Evolutionary conservation across 2,329 filamentous ascomycete species (phyloP).

Genomic region (Meredithiella fracta): DNA sequence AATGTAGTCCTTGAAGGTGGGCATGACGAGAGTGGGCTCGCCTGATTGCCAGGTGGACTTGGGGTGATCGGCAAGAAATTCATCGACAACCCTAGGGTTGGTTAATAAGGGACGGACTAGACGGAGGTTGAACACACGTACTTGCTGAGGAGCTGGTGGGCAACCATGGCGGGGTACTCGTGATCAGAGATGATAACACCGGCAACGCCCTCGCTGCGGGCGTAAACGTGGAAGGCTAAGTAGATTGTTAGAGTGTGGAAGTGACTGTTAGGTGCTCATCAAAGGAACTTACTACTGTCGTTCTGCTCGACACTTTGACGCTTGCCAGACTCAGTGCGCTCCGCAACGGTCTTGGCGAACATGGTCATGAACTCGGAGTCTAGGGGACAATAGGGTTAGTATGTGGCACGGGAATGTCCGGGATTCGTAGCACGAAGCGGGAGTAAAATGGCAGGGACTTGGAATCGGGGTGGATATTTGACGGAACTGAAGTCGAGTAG

Average conservation of each 20-base stretch:
- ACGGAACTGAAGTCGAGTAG: too few species aligned
- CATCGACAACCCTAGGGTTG: constrained; percentile 47
- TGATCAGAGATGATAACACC: constrained; percentile 64
- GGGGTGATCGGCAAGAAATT: constrained; percentile 66
- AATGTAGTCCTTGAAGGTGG: constrained; percentile 62
- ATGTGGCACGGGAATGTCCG: neutral
- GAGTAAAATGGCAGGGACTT: neutral
- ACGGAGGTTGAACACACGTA: constrained; percentile 7
- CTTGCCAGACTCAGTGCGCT: constrained; percentile 65
- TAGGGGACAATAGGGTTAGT: constrained; percentile 4
- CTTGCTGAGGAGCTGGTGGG: constrained; percentile 75
- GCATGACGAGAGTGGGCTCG: constrained; percentile 41
- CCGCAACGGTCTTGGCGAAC: constrained; percentile 74
- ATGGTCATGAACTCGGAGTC: constrained; percentile 59
- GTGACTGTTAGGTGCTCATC: neutral
- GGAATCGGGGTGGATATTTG: neutral
- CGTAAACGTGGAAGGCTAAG: constrained; percentile 65
- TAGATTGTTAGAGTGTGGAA: constrained; percentile 23
- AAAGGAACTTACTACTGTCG: constrained; percentile 29
- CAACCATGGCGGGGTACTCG: constrained; percentile 60
- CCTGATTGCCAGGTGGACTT: constrained; percentile 47
- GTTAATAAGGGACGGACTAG: constrained; percentile 1
- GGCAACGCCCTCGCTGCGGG: constrained; percentile 55
- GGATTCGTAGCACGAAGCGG: neutral
- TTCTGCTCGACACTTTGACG: constrained; percentile 75